These are phyloP conservation scores for Themeda triandra DNA, from an alignment of 176 grass and related monocot species.

Conservation along the genomic window DNA sequence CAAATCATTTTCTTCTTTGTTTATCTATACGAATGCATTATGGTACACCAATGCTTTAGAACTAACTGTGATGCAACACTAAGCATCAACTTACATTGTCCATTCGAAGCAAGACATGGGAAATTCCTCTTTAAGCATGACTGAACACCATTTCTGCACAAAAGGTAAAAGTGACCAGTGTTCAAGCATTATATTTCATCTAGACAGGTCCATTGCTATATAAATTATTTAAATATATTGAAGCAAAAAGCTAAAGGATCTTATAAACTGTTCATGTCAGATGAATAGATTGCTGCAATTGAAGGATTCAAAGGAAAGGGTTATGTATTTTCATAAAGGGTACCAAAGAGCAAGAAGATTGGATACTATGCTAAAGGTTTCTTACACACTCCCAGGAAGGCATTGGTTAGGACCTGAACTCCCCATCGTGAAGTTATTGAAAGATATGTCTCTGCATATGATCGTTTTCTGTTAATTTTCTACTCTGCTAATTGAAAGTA, in stretches of 20 bases:
- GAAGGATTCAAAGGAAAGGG: conserved; percentile 20
- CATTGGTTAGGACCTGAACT: conserved; percentile 61
- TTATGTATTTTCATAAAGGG: conserved; percentile 14
- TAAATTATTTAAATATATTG: background rate
- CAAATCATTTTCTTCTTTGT: background rate
- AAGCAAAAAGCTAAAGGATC: conserved; percentile 27
- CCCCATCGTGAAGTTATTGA: conserved; percentile 72
- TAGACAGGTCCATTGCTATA: background rate
- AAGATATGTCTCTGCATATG: conserved; percentile 76
- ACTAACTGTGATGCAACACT: conserved; percentile 6
- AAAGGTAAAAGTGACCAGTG: conserved; percentile 10
- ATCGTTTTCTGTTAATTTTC: background rate
- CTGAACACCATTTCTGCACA: conserved; percentile 43
- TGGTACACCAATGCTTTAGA: background rate
- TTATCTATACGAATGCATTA: background rate
- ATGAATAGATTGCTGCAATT: conserved; percentile 79
- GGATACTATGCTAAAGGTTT: conserved; percentile 21
- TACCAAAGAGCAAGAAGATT: conserved; percentile 6
- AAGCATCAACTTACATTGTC: conserved; percentile 47
- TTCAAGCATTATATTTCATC: conserved; percentile 6
- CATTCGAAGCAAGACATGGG: conserved; percentile 62
- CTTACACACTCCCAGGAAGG: conserved; percentile 71
- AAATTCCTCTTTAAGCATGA: conserved; percentile 82
- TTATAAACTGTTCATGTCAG: conserved; percentile 52
- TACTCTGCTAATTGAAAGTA: background rate